Evolutionary conservation across 805 yeast species (phyloP).

Genomic region (Ogataea trehalophila): DNA sequence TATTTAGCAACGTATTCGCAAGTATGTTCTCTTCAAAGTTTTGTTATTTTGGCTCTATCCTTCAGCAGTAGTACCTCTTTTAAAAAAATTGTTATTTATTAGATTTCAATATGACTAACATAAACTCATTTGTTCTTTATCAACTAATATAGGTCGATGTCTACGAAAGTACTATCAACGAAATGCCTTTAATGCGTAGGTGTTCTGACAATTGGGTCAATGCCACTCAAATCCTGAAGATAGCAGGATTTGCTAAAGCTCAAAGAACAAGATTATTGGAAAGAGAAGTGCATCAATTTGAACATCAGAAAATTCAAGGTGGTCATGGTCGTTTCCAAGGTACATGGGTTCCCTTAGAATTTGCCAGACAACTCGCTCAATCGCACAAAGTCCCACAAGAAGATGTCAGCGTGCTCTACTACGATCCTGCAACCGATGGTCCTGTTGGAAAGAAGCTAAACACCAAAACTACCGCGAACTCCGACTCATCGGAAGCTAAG

Average conservation of each 20-base stretch:
- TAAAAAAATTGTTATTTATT: background rate
- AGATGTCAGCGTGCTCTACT: slow-evolving; percentile 50
- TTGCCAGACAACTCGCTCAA: slow-evolving; percentile 55
- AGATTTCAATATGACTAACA: background rate
- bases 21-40: slow-evolving; percentile 19
- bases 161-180: slow-evolving; percentile 60
- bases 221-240: slow-evolving; percentile 76
- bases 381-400: slow-evolving; percentile 47
- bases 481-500: slow-evolving; percentile 17
- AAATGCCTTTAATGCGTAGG: slow-evolving; percentile 83
- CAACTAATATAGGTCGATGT: slow-evolving; percentile 35
- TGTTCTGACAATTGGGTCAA: slow-evolving; percentile 91
- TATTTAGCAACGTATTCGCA: slow-evolving; percentile 45
- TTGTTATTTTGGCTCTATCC: background rate
- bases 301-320: slow-evolving; percentile 77
- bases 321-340: slow-evolving; percentile 86
- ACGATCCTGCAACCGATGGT: slow-evolving; percentile 42
- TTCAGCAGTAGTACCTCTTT: background rate
- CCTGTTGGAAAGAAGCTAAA: slow-evolving; percentile 37
- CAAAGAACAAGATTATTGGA: slow-evolving; percentile 74
- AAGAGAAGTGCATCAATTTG: slow-evolving; percentile 60
- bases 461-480: slow-evolving; percentile 21
- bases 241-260: slow-evolving; percentile 74
- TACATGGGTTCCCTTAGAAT: slow-evolving; percentile 74
- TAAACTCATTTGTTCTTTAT: background rate